phyloP scores from a whole-genome alignment of 805 yeast species.

The Candida tibetensis region DNA sequence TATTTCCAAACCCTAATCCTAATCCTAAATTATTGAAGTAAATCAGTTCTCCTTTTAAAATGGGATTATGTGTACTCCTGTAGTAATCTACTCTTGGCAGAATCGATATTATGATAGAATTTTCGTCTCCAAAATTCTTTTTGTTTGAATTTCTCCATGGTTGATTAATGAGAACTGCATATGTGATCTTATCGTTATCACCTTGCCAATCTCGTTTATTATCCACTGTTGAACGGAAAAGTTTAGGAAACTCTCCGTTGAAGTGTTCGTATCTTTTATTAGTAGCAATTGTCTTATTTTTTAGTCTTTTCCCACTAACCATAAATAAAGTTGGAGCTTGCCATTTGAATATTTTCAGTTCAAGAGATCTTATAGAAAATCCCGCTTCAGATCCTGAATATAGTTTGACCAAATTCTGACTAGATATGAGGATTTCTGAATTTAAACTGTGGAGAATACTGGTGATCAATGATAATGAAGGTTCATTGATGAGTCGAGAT shows the following conservation, averaged over 20 bases:
- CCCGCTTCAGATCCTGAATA: conserved; percentile 77
- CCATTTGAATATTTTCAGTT: conserved; percentile 84
- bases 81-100: conserved; percentile 63
- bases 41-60: conserved; percentile 36
- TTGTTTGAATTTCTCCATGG: conserved; percentile 82
- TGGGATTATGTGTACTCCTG: conserved; percentile 26
- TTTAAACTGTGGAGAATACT: conserved; percentile 23
- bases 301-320: conserved; percentile 60
- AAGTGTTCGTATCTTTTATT: conserved; percentile 53
- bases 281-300: conserved; percentile 27
- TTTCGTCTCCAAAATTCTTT: conserved; percentile 63
- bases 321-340: conserved; percentile 77
- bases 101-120: conserved; percentile 60
- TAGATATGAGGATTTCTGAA: conserved; percentile 37
- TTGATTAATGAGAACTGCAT: conserved; percentile 60
- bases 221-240: conserved; percentile 26
- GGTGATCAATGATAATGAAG: conserved; percentile 39
- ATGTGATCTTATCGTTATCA: conserved; percentile 46
- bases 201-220: conserved; percentile 31
- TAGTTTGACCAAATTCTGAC: conserved; percentile 53
- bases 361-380: conserved; percentile 83
- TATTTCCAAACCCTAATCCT: conserved; percentile 79
- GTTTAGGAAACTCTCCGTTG: conserved; percentile 44
- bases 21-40: conserved; percentile 74
- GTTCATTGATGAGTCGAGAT: conserved; percentile 41